phyloP scores from a whole-genome alignment of 352 stramenopile genomes.

The Phytophthora pluvialis region DNA sequence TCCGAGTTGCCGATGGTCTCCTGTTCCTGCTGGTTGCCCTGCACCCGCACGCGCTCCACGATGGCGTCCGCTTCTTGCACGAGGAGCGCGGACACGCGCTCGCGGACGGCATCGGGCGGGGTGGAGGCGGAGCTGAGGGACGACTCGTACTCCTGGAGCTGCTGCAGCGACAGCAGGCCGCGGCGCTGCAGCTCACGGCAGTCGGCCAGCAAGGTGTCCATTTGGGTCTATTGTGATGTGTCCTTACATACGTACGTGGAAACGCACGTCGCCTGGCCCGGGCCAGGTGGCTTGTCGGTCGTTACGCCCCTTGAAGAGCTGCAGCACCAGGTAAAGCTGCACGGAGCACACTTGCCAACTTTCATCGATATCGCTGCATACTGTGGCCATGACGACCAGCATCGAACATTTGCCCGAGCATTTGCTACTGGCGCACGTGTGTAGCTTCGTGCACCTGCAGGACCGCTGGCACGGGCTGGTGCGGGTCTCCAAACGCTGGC shows the following conservation, averaged over 20 bases:
- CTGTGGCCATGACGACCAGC: neutral
- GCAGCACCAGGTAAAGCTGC: too few species aligned
- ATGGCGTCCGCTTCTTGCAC: conserved; percentile 56
- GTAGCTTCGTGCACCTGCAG: conserved; percentile 59
- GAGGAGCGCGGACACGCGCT: conserved; percentile 37
- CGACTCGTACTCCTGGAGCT: conserved; percentile 42
- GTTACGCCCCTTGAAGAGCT: conserved; percentile 21
- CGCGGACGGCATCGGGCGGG: conserved; percentile 2
- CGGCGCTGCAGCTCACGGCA: conserved; percentile 47
- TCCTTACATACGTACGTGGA: neutral
- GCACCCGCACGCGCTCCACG: conserved; percentile 52
- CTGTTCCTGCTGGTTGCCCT: conserved; percentile 61
- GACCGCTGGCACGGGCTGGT: conserved; percentile 64
- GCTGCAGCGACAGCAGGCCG: conserved; percentile 36
- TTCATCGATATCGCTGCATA: neutral
- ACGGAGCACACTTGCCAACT: conserved; percentile 5
- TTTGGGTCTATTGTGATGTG: conserved; percentile 1
- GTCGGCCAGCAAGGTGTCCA: conserved; percentile 36
- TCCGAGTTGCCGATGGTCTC: conserved; percentile 58
- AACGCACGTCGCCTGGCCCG: neutral
- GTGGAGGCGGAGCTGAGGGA: conserved; percentile 10
- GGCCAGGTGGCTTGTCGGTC: conserved; percentile 1
- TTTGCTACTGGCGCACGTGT: conserved; percentile 53
- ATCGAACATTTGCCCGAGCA: conserved; percentile 53
- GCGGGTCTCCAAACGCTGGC: conserved; percentile 65